phyloP scores from a whole-genome alignment of 352 stramenopile species.

The Phytopythium chamaehyphon region DNA sequence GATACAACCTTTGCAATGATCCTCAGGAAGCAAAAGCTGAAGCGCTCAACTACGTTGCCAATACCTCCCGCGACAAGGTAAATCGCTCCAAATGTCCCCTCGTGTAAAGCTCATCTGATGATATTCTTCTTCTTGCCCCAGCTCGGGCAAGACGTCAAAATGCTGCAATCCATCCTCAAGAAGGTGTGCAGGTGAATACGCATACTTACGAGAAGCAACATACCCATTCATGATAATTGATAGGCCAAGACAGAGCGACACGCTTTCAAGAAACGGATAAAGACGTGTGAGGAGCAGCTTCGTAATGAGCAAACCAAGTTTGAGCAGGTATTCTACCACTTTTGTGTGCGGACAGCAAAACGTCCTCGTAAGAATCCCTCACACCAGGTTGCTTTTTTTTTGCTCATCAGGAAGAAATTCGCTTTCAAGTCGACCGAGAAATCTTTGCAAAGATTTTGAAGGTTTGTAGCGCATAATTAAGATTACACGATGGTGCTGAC shows the following conservation, averaged over 20 bases:
- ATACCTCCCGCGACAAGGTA: slow-evolving; percentile 77
- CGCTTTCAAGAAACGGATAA: slow-evolving; percentile 80
- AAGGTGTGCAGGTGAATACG: slow-evolving; percentile 34
- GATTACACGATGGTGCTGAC: background rate
- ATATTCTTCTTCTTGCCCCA: too few relatives aligned
- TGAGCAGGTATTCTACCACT: slow-evolving; percentile 39
- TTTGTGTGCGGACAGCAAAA: background rate
- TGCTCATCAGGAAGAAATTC: slow-evolving; percentile 67
- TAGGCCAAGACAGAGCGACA: slow-evolving; percentile 76
- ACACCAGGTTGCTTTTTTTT: too few relatives aligned
- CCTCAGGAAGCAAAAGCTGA: slow-evolving; percentile 63
- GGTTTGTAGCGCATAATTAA: slow-evolving; percentile 14
- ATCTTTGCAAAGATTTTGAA: slow-evolving; percentile 85
- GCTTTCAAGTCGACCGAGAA: slow-evolving; percentile 78
- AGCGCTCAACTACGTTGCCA: slow-evolving; percentile 66
- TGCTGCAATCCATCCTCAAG: slow-evolving; percentile 70
- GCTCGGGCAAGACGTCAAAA: slow-evolving; percentile 69
- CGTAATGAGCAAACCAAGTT: slow-evolving; percentile 55
- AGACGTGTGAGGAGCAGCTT: slow-evolving; percentile 55
- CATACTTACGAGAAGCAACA: background rate
- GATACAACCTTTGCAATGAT: background rate
- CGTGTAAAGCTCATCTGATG: background rate
- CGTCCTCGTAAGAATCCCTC: background rate
- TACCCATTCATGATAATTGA: background rate
- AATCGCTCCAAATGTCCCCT: background rate